phyloP scores from a whole-genome alignment of 2,329 filamentous ascomycete genomes.

The Aureobasidium sp. region DNA sequence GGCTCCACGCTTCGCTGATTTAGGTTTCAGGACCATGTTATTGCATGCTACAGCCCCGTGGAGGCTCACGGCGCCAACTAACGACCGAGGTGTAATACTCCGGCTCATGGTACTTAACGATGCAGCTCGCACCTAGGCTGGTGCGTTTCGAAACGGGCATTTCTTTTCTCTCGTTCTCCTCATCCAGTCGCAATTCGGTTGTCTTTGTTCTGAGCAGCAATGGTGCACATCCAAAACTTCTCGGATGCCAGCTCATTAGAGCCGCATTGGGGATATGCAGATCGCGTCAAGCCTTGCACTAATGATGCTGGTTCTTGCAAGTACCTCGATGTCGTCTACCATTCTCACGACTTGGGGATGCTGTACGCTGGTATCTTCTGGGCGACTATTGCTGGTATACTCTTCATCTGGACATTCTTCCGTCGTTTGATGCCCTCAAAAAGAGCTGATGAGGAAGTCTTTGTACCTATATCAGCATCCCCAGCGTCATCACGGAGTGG shows the following conservation, averaged over 20 bases:
- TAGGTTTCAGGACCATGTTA: background rate
- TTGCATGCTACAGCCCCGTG: background rate
- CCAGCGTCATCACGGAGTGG: conserved; percentile 35
- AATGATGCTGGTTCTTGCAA: conserved; percentile 52
- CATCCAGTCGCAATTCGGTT: background rate
- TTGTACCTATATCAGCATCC: conserved; percentile 25
- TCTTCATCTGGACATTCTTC: conserved; percentile 30
- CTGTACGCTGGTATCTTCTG: conserved; percentile 52
- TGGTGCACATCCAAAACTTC: conserved; percentile 25
- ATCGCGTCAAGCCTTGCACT: conserved; percentile 50
- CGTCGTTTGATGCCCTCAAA: conserved; percentile 21
- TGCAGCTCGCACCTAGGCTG: background rate
- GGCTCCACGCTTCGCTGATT: background rate
- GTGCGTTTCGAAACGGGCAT: background rate
- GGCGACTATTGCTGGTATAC: conserved; percentile 45
- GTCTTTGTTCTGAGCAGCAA: background rate
- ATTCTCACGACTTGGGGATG: conserved; percentile 48
- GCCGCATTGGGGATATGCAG: conserved; percentile 51
- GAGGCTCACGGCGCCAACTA: background rate
- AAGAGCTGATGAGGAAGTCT: conserved; percentile 22
- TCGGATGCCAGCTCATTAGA: conserved; percentile 24
- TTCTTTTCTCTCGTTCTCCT: background rate
- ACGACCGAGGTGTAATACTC: background rate
- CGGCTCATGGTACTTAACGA: background rate
- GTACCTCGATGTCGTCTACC: conserved; percentile 52